Conservation (phyloP, 2,329 filamentous ascomycete genomes). For the Alternaria triticina region DNA sequence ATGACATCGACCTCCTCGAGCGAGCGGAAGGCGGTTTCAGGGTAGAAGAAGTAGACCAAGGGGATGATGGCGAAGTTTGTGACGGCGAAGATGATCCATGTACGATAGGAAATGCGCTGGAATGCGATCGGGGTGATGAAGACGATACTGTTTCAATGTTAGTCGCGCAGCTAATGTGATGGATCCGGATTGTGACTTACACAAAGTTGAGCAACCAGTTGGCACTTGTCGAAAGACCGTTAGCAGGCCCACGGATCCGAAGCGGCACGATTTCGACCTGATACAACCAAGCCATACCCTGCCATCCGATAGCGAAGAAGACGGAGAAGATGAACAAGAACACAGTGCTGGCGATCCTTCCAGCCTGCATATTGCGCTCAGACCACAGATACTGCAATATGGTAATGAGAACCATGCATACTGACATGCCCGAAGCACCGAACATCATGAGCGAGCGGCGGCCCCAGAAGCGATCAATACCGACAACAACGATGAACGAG, state of each 20-base stretch:
- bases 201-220: conserved; percentile 75
- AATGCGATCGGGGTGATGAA: conserved; percentile 69
- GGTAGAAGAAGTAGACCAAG: conserved; percentile 65
- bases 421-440: conserved; percentile 43
- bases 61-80: conserved; percentile 61
- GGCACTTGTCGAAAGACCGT: conserved; percentile 83
- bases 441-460: conserved; percentile 46
- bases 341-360: conserved; percentile 55
- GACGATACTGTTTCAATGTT: conserved; percentile 62
- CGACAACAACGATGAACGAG: conserved; percentile 45
- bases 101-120: conserved; percentile 59
- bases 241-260: conserved; percentile 84
- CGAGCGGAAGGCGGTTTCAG: conserved; percentile 61
- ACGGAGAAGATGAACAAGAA: conserved; percentile 92
- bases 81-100: conserved; percentile 64
- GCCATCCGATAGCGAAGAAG: conserved; percentile 88
- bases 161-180: background rate
- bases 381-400: conserved; percentile 35
- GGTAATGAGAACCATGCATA: conserved; percentile 42
- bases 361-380: conserved; percentile 17
- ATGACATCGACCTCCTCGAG: conserved; percentile 74
- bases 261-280: conserved; percentile 85
- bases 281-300: conserved; percentile 67
- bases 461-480: conserved; percentile 48
- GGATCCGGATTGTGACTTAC: conserved; percentile 49